Evolutionary conservation across 164 flowering plant species (phyloP).

Genomic region (Stephania japonica): DNA sequence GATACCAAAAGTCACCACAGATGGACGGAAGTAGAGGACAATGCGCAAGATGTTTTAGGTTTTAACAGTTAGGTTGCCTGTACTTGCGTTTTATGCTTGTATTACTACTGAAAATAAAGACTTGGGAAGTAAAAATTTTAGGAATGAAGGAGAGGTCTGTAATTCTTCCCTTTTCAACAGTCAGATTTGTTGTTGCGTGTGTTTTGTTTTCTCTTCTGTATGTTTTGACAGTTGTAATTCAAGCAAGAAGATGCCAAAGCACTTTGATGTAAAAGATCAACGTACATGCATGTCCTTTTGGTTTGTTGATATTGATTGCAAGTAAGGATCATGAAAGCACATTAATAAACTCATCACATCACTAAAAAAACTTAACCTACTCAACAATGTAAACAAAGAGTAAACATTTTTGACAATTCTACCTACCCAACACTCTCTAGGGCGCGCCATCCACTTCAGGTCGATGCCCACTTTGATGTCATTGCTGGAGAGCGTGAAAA

Average conservation of each 20-base stretch:
- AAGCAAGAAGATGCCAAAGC: background rate
- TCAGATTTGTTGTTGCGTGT: background rate
- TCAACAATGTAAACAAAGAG: background rate
- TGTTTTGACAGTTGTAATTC: background rate
- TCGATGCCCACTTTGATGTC: constrained; percentile 81
- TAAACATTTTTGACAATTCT: background rate
- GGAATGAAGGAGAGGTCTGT: background rate
- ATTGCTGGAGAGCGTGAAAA: constrained; percentile 62
- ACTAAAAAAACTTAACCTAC: background rate
- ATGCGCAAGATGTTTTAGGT: background rate
- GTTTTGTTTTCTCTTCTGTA: background rate
- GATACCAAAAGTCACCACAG: background rate
- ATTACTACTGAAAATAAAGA: background rate
- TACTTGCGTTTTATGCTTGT: background rate
- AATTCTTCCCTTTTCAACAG: background rate
- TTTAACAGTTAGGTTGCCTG: background rate
- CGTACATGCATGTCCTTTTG: no score
- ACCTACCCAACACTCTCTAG: constrained; percentile 70
- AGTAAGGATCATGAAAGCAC: background rate
- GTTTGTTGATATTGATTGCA: no score
- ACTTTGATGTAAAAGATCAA: no score
- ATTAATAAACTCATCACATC: background rate
- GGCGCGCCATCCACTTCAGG: constrained; percentile 84
- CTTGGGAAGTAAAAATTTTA: background rate
- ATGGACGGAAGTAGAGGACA: background rate